phyloP scores from a whole-genome alignment of 2,329 filamentous ascomycete genomes.

The Xylaria sp. region DNA sequence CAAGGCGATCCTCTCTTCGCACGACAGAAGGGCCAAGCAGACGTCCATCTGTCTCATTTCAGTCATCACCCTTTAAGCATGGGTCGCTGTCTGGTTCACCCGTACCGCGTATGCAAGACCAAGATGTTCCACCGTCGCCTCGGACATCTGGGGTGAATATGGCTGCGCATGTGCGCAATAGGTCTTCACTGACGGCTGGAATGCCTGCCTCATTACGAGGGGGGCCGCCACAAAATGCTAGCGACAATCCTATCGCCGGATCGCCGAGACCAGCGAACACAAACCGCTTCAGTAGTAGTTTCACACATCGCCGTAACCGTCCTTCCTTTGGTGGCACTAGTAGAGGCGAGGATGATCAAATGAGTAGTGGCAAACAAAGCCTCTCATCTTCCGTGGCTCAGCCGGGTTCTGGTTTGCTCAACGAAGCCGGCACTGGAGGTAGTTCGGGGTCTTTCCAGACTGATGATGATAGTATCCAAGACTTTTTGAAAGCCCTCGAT shows the following conservation, averaged over 20 bases:
- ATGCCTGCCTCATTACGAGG: constrained; percentile 79
- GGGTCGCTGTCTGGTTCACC: constrained; percentile 94
- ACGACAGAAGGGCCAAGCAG: constrained; percentile 67
- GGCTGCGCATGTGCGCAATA: constrained; percentile 71
- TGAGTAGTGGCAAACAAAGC: constrained; percentile 83
- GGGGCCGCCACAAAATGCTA: constrained; percentile 68
- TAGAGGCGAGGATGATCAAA: constrained; percentile 77
- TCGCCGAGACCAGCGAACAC: constrained; percentile 83
- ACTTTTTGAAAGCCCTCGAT: constrained; percentile 90
- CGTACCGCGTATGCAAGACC: constrained; percentile 60
- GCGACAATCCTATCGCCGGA: constrained; percentile 74
- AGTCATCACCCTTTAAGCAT: constrained; percentile 85
- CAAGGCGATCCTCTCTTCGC: constrained; percentile 54
- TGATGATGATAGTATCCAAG: constrained; percentile 92
- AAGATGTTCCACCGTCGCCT: constrained; percentile 66
- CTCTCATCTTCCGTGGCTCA: constrained; percentile 74
- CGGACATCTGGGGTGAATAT: constrained; percentile 61
- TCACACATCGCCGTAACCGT: constrained; percentile 83
- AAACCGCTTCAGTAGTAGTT: constrained; percentile 93
- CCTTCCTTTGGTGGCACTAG: constrained; percentile 80
- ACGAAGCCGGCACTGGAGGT: constrained; percentile 74
- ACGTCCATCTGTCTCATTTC: constrained; percentile 87
- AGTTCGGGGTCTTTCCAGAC: constrained; percentile 75
- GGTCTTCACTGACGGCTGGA: constrained; percentile 78
- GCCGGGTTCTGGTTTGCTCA: constrained; percentile 82